A percentile compares a stretch with the other conserved stretches of the same genome.
Evolutionary conservation across 2,329 filamentous ascomycete genomes (phyloP).

Genomic region (Alternaria longipes): DNA sequence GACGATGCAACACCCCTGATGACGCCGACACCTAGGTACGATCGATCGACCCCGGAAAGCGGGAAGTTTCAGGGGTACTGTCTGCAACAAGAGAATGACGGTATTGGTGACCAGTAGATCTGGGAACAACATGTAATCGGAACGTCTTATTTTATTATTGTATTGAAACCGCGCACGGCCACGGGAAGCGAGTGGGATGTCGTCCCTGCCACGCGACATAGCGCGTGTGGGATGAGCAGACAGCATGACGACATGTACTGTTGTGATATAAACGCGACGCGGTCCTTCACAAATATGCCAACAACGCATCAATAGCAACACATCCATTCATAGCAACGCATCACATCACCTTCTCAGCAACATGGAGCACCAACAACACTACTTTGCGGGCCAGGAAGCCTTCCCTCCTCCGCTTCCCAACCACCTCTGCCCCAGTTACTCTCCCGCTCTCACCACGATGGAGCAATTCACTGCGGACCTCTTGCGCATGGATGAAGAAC

Average conservation of each 20-base stretch:
- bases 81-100: constrained; percentile 3
- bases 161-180: constrained; percentile 18
- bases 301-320: background rate
- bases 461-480: constrained; percentile 16
- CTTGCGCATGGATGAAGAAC: constrained; percentile 17
- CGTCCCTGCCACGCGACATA: constrained; percentile 11
- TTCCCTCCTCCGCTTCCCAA: constrained; percentile 13
- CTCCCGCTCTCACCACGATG: constrained; percentile 13
- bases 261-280: constrained; percentile 12
- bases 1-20: background rate
- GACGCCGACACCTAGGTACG: background rate
- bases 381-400: constrained; percentile 11
- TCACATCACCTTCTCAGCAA: background rate
- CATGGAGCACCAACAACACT: constrained; percentile 3
- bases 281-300: background rate
- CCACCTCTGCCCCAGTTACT: constrained; percentile 12
- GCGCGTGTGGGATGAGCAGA: constrained; percentile 12
- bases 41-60: constrained; percentile 5
- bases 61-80: constrained; percentile 5
- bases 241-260: constrained; percentile 12
- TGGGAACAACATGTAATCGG: constrained; percentile 38
- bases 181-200: constrained; percentile 10
- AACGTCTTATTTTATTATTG: constrained; percentile 1
- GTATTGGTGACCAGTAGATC: constrained; percentile 52
- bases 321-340: background rate